These are phyloP conservation scores for Pyrus hybrid DNA, from an alignment of 331 rosid genomes.

Conservation along the genomic window DNA sequence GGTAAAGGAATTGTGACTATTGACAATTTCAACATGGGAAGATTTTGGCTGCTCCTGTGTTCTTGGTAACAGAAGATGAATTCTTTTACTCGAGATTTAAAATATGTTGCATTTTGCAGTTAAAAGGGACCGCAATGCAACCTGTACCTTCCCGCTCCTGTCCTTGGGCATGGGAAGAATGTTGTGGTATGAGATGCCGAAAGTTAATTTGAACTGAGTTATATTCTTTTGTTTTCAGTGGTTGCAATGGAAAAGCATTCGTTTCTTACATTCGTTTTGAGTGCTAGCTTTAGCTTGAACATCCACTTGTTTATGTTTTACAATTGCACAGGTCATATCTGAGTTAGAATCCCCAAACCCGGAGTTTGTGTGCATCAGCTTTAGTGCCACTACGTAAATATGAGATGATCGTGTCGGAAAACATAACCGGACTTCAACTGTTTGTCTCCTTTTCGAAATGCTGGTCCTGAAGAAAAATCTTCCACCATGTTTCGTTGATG, in stretches of 20 bases:
- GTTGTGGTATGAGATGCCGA: conserved; percentile 45
- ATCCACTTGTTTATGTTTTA: neutral
- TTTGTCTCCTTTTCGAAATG: neutral
- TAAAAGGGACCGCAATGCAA: conserved; percentile 81
- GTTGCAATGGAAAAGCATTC: neutral
- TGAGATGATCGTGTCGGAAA: neutral
- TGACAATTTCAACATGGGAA: conserved; percentile 74
- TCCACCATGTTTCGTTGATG: neutral
- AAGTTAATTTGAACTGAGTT: neutral
- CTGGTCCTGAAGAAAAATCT: neutral
- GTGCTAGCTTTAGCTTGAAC: neutral
- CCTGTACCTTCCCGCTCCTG: conserved; percentile 82
- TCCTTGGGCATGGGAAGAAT: conserved; percentile 63
- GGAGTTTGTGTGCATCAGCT: conserved; percentile 17
- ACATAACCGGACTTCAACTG: neutral
- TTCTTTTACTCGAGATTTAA: conserved; percentile 4
- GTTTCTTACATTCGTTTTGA: neutral
- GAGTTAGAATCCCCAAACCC: conserved; percentile 76
- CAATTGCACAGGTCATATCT: conserved; percentile 44
- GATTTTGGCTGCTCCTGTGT: conserved; percentile 77
- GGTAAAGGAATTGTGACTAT: conserved; percentile 75
- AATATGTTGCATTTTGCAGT: conserved; percentile 34
- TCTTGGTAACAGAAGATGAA: neutral
- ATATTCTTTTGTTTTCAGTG: neutral
- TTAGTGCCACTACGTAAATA: neutral